Evolutionary conservation across 495 filamentous ascomycete genomes (phyloP).

Genomic region (Penicillium pancosmium): DNA sequence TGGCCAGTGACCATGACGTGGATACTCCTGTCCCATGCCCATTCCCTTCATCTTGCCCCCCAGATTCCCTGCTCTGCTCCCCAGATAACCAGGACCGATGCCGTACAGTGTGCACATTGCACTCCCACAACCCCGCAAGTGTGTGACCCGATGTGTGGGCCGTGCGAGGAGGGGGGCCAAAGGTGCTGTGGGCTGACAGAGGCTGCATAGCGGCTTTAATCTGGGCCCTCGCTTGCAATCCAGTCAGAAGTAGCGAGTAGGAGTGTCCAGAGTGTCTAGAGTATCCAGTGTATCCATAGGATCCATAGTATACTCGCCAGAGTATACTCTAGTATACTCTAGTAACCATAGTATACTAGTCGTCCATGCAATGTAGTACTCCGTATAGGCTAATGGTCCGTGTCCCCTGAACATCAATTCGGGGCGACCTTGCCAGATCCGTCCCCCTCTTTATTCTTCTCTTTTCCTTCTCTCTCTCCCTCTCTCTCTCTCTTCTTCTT

Average conservation of each 20-base stretch:
- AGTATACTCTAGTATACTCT: background rate
- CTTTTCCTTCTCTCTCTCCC: conserved; percentile 12
- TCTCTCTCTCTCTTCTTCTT: conserved; percentile 14
- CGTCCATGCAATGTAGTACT: background rate
- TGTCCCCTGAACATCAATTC: conserved; percentile 31
- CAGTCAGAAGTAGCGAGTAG: background rate
- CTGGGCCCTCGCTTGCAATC: no score
- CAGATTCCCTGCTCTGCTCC: background rate
- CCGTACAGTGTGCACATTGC: background rate
- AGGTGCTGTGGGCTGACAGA: conserved; percentile 19
- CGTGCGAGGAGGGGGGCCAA: conserved; percentile 10
- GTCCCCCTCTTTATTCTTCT: conserved; percentile 12
- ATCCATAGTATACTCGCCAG: no score
- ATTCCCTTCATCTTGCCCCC: no score
- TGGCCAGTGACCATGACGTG: background rate
- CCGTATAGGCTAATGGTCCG: conserved; percentile 21
- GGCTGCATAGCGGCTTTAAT: conserved; percentile 18
- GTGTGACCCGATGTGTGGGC: conserved; percentile 14
- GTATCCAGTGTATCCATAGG: no score
- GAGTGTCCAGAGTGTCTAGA: no score
- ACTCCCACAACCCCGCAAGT: conserved; percentile 10
- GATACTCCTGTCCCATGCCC: background rate
- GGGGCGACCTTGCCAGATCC: conserved; percentile 36
- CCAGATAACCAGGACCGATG: no score
- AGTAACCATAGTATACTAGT: background rate